Percentiles rank a stretch among this genome's conserved stretches.
These are phyloP conservation scores for Aureobasidium vineae DNA, from an alignment of 2,329 filamentous ascomycete species.

Conservation along the genomic window DNA sequence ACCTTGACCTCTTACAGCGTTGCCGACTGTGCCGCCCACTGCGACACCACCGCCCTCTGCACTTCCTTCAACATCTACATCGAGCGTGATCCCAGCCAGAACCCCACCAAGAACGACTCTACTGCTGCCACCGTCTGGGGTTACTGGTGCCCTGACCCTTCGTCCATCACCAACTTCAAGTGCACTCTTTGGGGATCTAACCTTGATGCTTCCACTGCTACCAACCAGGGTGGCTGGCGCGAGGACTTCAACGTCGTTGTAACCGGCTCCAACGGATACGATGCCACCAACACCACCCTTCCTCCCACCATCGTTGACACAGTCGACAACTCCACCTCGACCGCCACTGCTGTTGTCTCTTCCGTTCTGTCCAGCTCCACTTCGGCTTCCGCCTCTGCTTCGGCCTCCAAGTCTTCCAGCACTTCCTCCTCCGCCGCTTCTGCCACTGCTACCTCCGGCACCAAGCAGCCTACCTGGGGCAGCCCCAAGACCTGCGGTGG, in stretches of 20 bases:
- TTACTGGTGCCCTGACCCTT: conserved; percentile 33
- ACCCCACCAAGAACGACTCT: conserved; percentile 29
- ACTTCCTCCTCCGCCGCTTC: not conserved
- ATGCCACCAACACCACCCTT: conserved; percentile 28
- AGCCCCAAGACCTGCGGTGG: conserved; percentile 33
- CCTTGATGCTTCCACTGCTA: conserved; percentile 29
- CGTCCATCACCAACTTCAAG: conserved; percentile 37
- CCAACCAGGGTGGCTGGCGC: conserved; percentile 28
- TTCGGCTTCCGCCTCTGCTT: not conserved
- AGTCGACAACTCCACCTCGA: conserved; percentile 21
- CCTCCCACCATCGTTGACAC: conserved; percentile 10
- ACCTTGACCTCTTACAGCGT: conserved; percentile 31
- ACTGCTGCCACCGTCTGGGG: conserved; percentile 29
- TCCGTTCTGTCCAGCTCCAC: not conserved
- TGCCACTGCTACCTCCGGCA: not conserved
- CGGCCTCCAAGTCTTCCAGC: conserved; percentile 1
- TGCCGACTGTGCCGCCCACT: conserved; percentile 29
- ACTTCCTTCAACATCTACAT: conserved; percentile 32
- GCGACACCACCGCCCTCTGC: conserved; percentile 30
- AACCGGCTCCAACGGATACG: conserved; percentile 30
- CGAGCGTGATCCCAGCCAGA: conserved; percentile 31
- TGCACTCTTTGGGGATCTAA: conserved; percentile 37
- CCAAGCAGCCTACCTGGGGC: conserved; percentile 34
- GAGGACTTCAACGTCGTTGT: conserved; percentile 29
- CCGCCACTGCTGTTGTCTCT: conserved; percentile 1